phyloP scores from a whole-genome alignment of 2,329 filamentous ascomycete genomes.

The Aaosphaeria arxii region DNA sequence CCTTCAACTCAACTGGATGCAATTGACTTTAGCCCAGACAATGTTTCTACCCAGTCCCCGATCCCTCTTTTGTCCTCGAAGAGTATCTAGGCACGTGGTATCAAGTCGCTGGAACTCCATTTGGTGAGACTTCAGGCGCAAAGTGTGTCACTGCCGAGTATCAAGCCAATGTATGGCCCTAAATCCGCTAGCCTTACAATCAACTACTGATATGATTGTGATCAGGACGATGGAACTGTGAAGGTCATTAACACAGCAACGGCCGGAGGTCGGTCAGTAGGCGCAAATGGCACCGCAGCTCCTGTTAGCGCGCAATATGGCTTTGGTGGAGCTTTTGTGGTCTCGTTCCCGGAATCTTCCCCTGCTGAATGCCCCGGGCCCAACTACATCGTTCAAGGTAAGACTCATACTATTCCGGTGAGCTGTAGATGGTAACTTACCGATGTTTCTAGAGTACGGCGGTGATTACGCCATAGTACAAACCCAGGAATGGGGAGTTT shows the following conservation, averaged over 20 bases:
- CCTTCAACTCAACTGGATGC: background rate
- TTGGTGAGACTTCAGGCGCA: slow-evolving; percentile 21
- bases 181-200: background rate
- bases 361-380: slow-evolving; percentile 18
- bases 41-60: slow-evolving; percentile 26
- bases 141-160: slow-evolving; percentile 24
- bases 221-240: slow-evolving; percentile 20
- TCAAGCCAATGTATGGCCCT: slow-evolving; percentile 14
- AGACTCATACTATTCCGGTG: background rate
- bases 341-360: slow-evolving; percentile 19
- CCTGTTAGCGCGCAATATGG: slow-evolving; percentile 19
- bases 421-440: too few relatives aligned
- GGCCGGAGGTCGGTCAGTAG: slow-evolving; percentile 10
- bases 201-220: background rate
- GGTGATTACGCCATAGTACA: slow-evolving; percentile 26
- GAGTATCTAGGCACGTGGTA: slow-evolving; percentile 28
- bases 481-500: slow-evolving; percentile 24
- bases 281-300: slow-evolving; percentile 15
- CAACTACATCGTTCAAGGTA: slow-evolving; percentile 30
- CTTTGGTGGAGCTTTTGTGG: slow-evolving; percentile 17
- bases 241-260: slow-evolving; percentile 20
- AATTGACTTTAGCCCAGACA: background rate
- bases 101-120: slow-evolving; percentile 28
- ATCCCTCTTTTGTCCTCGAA: slow-evolving; percentile 21
- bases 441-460: slow-evolving; percentile 14